Percentiles rank a stretch among this genome's conserved stretches.
Conservation (phyloP, 2,329 filamentous ascomycete genomes). For the Didymella arachidicola region DNA sequence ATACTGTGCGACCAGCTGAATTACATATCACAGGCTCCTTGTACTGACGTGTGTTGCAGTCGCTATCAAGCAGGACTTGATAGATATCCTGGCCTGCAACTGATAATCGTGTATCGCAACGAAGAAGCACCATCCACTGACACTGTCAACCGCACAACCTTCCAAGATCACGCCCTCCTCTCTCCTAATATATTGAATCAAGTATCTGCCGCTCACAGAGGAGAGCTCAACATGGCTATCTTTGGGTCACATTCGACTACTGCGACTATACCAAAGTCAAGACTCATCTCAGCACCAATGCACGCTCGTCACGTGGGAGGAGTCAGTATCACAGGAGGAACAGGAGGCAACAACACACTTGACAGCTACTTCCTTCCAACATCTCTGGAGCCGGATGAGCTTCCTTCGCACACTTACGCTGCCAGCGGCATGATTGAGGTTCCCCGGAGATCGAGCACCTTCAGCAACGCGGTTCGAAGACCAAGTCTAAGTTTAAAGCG, state of each 20-base stretch:
- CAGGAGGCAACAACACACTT: conserved; percentile 25
- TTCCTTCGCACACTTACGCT: conserved; percentile 38
- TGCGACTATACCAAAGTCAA: conserved; percentile 34
- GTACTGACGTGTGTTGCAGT: conserved; percentile 29
- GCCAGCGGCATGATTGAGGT: conserved; percentile 35
- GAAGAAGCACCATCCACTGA: neutral
- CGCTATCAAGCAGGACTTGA: conserved; percentile 21
- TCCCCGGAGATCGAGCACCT: conserved; percentile 39
- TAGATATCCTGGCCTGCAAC: conserved; percentile 16
- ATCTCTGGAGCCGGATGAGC: conserved; percentile 34
- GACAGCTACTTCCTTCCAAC: conserved; percentile 31
- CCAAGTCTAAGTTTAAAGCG: conserved; percentile 40
- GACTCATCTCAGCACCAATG: conserved; percentile 44
- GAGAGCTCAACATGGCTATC: conserved; percentile 11
- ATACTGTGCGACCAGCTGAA: conserved; percentile 16
- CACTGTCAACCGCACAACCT: neutral
- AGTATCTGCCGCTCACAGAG: neutral
- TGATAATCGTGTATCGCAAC: neutral
- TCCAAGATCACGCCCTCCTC: neutral
- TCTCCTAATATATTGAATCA: conserved; percentile 26
- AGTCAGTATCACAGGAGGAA: conserved; percentile 36
- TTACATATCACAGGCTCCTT: conserved; percentile 18
- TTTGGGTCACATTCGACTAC: conserved; percentile 16
- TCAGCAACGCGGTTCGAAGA: conserved; percentile 33
- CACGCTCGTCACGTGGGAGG: conserved; percentile 46